Conservation (phyloP, 441 rosid species). For the California macrophylla region DNA sequence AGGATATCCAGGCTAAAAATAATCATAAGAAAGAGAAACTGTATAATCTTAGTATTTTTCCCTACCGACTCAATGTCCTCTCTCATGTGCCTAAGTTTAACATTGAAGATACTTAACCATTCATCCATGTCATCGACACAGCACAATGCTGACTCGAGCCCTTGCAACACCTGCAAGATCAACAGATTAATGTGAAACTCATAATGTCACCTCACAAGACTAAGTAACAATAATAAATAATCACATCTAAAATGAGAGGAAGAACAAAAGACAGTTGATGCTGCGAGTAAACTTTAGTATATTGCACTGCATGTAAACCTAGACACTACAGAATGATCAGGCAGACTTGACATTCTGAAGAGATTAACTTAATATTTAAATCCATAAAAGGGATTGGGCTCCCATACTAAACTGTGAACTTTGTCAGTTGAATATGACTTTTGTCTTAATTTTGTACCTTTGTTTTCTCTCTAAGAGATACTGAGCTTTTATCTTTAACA, state of each 20-base stretch:
- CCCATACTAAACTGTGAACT: neutral
- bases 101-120: conserved; percentile 94
- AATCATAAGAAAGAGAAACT: neutral
- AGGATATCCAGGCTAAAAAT: neutral
- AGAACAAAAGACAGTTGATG: neutral
- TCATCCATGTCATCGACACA: conserved; percentile 98
- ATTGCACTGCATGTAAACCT: neutral
- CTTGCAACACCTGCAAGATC: conserved; percentile 68
- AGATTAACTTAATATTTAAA: too few relatives aligned
- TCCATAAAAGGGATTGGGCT: neutral
- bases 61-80: conserved; percentile 95
- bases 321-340: neutral
- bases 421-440: neutral
- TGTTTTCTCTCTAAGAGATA: neutral
- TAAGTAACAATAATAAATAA: neutral
- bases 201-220: neutral
- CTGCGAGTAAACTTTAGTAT: neutral
- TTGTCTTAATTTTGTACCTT: too few relatives aligned
- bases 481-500: neutral
- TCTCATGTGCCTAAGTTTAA: conserved; percentile 98
- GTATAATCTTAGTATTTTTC: conserved; percentile 12
- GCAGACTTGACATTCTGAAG: neutral
- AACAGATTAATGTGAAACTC: conserved; percentile 17
- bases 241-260: neutral
- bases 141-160: conserved; percentile 87